These are phyloP conservation scores for Ceratocystis cubensis DNA, from an alignment of 2,329 filamentous ascomycete genomes.

Conservation along the genomic window DNA sequence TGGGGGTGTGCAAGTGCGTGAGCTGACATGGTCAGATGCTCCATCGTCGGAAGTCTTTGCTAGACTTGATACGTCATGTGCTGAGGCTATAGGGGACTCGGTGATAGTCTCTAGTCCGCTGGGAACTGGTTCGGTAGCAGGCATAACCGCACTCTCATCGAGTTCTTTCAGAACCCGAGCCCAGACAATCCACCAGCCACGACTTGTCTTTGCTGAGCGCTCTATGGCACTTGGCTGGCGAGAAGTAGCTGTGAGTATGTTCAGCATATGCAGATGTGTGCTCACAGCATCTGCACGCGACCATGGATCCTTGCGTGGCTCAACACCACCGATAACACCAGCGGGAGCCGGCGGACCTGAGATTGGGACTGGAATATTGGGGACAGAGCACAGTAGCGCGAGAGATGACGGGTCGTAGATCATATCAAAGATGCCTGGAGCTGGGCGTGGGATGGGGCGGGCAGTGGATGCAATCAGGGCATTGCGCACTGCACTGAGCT, in stretches of 20 bases:
- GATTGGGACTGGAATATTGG: constrained; percentile 47
- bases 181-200: constrained; percentile 61
- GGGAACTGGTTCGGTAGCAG: neutral
- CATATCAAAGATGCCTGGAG: constrained; percentile 42
- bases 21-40: constrained; percentile 18
- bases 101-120: constrained; percentile 16
- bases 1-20: neutral
- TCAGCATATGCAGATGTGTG: constrained; percentile 52
- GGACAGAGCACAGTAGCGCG: constrained; percentile 50
- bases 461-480: constrained; percentile 44
- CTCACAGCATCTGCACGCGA: constrained; percentile 50
- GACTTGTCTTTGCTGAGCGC: constrained; percentile 51
- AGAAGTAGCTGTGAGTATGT: constrained; percentile 35
- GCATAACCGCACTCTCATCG: neutral
- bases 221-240: constrained; percentile 38
- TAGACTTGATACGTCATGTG: neutral
- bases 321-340: constrained; percentile 11
- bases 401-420: constrained; percentile 47
- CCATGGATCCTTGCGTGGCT: constrained; percentile 33
- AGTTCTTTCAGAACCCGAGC: constrained; percentile 37
- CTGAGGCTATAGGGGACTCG: constrained; percentile 15
- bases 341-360: constrained; percentile 22
- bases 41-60: constrained; percentile 2
- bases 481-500: constrained; percentile 47
- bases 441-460: constrained; percentile 43